Evolutionary conservation across 495 filamentous ascomycete genomes (phyloP), one percentile per base, ranked within the genome.

Genomic region (Venustampulla echinocandica): DNA sequence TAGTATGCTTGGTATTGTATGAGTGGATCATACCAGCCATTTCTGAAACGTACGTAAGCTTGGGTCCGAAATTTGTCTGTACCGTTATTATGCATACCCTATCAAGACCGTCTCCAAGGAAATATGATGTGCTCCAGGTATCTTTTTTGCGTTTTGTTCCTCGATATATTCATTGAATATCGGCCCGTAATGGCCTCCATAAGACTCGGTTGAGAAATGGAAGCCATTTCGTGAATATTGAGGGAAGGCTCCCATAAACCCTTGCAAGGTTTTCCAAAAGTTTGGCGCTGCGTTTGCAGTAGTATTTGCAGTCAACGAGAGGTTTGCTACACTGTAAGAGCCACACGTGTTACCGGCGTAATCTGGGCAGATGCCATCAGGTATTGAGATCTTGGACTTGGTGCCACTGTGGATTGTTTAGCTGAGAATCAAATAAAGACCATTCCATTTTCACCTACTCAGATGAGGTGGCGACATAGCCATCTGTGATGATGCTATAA

Each of bases 111-210:
- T 70, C 52, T 76, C 64, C 15, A 82, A 65, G 3, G 72, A 47
- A 46, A 81, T 80, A 21, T 68, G 53, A 36, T 68, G 66, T 3
- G 75, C 66, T 10, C 70, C 71, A 2, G 61, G 52, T 10, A 73
- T 50, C 54, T 67, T 52, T 67, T 77, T 62, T 50, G 66, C 65
- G 46, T 87, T 87, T 57, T 85, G 81, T 45, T 74, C 59, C 47
- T 83, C 74, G 55, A 85, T 76, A 55, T 77, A 85, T 13, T 74
- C 67, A 27, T 76, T 71, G 51, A 81, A 84, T 1, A 76, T 65
- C 0, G 81, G 82, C 0, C 79, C 82, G 37, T 84, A 85, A 23
- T 79, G 79, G 1, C 80, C 80, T 10, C 82, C 81, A 49, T 84
- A 85, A 23, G 66, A 70, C 54, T 80, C 75, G 1, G 74, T 77